Evolutionary conservation across 495 filamentous ascomycete species (phyloP), one percentile per base, ranked within the genome.

Genomic region (Podospora pseudopauciseta): DNA sequence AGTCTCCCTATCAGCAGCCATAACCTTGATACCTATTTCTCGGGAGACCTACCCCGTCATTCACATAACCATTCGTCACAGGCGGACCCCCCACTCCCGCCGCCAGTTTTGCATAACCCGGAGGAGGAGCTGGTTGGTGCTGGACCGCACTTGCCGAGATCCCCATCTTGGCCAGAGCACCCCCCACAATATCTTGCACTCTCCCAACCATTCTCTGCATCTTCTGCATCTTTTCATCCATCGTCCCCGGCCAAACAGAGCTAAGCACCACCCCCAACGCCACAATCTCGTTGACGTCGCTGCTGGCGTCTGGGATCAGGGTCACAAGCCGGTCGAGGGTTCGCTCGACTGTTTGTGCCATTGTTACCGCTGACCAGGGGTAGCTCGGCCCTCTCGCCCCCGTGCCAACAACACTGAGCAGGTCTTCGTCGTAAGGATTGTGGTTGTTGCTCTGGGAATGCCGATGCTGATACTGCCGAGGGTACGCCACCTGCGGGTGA

Each of bases 221-320:
- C n/a, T 49, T 28, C 19, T 16, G 7, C 61, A 63, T 11, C 32
- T n/a, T 32, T 7, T 49, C 30, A 15, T 63, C 61, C 30, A 39
- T 18, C 32, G n/a, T 53, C 30, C 61, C 61, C 30, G 61, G 61
- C 18, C 32, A 49, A 3, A 63, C 61, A 13, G 32, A 16, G 19
- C 61, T 49, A 4, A 63, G 30, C 61, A 63, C 61, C 16, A 63
- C 61, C 3, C 61, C 27, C 61, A 63, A 63, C 6, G 61, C 28
- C n/a, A 63, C 28, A 20, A 63, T 32, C n/a, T 63, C 61, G 11
- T 32, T 39, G 28, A 63, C 9, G 19, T 63, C 61, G 11, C 61
- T 32, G 30, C 61, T n/a, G 5, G 32, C 49, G 49, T 63, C 30
- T 18, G 61, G 61, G 4, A 63, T 49, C 7, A 63, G n/a, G 4